phyloP scores from a whole-genome alignment of 2,329 filamentous ascomycete species.

The Colletotrichum aenigma region DNA sequence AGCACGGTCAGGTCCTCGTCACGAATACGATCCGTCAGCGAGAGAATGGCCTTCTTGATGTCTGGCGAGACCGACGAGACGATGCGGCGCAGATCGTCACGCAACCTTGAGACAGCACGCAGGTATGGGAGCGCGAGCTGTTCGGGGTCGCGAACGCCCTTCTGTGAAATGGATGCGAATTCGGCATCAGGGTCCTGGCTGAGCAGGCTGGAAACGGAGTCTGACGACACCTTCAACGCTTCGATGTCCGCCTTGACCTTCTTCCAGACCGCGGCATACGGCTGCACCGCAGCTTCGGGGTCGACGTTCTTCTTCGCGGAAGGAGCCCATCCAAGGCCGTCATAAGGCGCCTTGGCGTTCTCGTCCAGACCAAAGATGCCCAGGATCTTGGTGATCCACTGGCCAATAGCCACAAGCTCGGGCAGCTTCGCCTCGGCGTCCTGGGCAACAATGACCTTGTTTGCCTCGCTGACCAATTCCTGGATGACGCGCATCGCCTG shows the following conservation, averaged over 20 bases:
- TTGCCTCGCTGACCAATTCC: constrained; percentile 79
- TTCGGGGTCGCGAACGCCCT: constrained; percentile 56
- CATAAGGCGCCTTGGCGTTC: constrained; percentile 57
- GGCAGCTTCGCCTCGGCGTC: constrained; percentile 47
- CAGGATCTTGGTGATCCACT: constrained; percentile 83
- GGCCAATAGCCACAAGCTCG: constrained; percentile 63
- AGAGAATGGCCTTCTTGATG: constrained; percentile 74
- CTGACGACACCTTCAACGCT: constrained; percentile 52
- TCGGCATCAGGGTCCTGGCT: constrained; percentile 48
- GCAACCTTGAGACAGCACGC: constrained; percentile 57
- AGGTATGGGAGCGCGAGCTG: constrained; percentile 60
- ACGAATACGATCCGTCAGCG: constrained; percentile 79
- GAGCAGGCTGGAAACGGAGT: constrained; percentile 47
- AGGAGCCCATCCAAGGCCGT: constrained; percentile 60
- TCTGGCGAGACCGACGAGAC: constrained; percentile 48
- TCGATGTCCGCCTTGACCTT: constrained; percentile 51
- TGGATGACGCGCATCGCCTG: constrained; percentile 79
- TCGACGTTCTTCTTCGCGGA: constrained; percentile 42
- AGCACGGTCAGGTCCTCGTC: constrained; percentile 82
- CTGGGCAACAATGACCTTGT: constrained; percentile 51
- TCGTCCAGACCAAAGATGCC: constrained; percentile 83
- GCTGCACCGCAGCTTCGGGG: constrained; percentile 45
- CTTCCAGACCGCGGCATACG: constrained; percentile 50
- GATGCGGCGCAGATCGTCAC: constrained; percentile 66
- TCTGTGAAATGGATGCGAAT: constrained; percentile 47